Conservation (phyloP, 1,284 basidiomycete genomes). For the Neotropicomus parvogracilis region DNA sequence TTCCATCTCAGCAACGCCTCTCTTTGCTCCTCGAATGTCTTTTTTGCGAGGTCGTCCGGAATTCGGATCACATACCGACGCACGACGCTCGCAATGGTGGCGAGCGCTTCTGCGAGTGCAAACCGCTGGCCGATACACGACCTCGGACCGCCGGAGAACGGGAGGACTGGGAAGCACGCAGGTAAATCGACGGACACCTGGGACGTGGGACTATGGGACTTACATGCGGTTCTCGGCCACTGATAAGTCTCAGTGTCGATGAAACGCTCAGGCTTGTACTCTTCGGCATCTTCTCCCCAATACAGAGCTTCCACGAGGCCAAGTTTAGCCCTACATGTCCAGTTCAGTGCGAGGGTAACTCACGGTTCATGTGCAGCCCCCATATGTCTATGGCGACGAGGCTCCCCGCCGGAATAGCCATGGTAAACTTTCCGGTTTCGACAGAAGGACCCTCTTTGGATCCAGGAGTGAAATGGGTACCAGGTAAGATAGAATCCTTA, state of each 20-base stretch:
- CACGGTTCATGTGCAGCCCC: conserved; percentile 38
- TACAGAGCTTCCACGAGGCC: conserved; percentile 25
- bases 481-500: conserved; percentile 35
- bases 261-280: conserved; percentile 47
- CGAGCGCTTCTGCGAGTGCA: conserved; percentile 27
- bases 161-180: conserved; percentile 25
- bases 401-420: conserved; percentile 42
- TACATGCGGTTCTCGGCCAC: conserved; percentile 37
- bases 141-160: conserved; percentile 39
- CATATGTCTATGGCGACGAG: conserved; percentile 38
- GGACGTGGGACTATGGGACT: background rate
- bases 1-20: conserved; percentile 31
- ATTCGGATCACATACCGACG: conserved; percentile 32
- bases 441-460: conserved; percentile 25
- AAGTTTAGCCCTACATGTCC: background rate
- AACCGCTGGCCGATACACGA: conserved; percentile 42
- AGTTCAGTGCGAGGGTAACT: conserved; percentile 6
- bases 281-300: conserved; percentile 43
- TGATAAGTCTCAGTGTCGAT: conserved; percentile 38
- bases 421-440: conserved; percentile 31
- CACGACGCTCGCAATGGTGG: conserved; percentile 30
- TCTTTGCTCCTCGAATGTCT: conserved; percentile 28
- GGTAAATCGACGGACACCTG: background rate
- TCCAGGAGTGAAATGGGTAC: conserved; percentile 33
- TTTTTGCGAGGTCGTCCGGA: conserved; percentile 32